A percentile compares a stretch with the other conserved stretches of the same genome.
phyloP scores from a whole-genome alignment of 306 rosid species.

The Vigna unguiculata region DNA sequence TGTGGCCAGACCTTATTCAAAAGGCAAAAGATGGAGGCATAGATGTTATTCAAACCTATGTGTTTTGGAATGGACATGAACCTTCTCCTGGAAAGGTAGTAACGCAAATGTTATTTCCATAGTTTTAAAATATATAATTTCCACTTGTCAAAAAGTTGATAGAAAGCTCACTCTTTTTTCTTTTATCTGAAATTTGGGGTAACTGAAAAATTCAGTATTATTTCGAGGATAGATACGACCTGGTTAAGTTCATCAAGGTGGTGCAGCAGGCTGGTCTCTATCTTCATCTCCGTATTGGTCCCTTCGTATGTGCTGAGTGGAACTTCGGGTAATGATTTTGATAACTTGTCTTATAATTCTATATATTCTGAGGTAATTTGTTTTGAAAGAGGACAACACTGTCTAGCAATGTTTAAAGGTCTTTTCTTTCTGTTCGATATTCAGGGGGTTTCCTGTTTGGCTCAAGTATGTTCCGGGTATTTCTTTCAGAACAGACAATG shows the following conservation, averaged over 20 bases:
- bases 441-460: slow-evolving; percentile 99
- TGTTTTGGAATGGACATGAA: slow-evolving; percentile 97
- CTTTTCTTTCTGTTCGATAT: slow-evolving; percentile 42
- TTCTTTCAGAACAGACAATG: slow-evolving; percentile 88
- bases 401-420: background rate
- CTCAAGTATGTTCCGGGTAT: slow-evolving; percentile 88
- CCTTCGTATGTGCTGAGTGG: slow-evolving; percentile 95
- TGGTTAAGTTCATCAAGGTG: slow-evolving; percentile 85
- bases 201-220: slow-evolving; percentile 64
- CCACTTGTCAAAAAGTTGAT: background rate
- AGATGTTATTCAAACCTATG: slow-evolving; percentile 94
- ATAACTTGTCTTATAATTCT: background rate
- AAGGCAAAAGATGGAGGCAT: slow-evolving; percentile 97
- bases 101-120: slow-evolving; percentile 31
- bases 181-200: background rate
- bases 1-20: slow-evolving; percentile 93
- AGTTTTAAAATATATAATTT: background rate
- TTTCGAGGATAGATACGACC: slow-evolving; percentile 86
- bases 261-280: slow-evolving; percentile 93
- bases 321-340: slow-evolving; percentile 79
- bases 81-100: slow-evolving; percentile 92
- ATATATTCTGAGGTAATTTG: background rate
- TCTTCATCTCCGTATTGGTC: slow-evolving; percentile 96
- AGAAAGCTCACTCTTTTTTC: slow-evolving; percentile 30
- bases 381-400: background rate